Base-by-base conservation (phyloP, 176 grass and related monocot species). In the Eleusine coracana region DNA sequence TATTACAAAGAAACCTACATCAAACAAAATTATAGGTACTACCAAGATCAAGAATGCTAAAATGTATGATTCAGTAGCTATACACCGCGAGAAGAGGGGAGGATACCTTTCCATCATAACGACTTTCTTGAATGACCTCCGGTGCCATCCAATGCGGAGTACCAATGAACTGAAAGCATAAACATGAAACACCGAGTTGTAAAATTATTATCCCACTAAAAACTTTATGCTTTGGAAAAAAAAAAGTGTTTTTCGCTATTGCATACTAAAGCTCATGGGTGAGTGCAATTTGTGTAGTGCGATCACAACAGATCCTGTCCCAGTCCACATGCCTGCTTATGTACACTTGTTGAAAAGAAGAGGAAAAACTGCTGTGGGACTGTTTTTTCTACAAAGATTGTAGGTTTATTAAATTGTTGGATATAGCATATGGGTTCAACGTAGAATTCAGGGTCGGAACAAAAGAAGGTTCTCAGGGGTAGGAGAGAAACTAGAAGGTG, bases 91-190 rank as follows among this genome's bases (percentile, higher is more conserved):
- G 41, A 21, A 16, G 20, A 66, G 31, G 3, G 18, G 37, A 36
- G 11, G 77, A 25, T 90, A 98, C 96, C 93, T 99, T 99, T 83
- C 96, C 96, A 91, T 99, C 96, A 92, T 99, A 99, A 67, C 93
- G 96, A 83, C 85, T 99, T 90, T 93, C 93, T 96, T 99, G 96
- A 85, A 99, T 99, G 80, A 99, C 96, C 90, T 99, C 96, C 51
- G 96, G 96, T 38, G 96, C 96, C 96, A 99, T 99, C 96, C 96
- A 99, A 82, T 99, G 96, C 36, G 96, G 96, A 86, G 96, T 99
- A 18, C 96, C 96, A 85, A 99, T 99, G 74, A 99, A 93, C 96
- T 99, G 87, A 92, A 84, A 90, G 72, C 14, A 82, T 82, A 87
- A 82, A 79, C 56, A 93, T 83, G 49, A 88, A 28, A 11, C 48